Evolutionary conservation across 768 basidiomycete genomes (phyloP), one percentile per base, ranked within the genome.

Genomic region (Sarcodon aspratus): DNA sequence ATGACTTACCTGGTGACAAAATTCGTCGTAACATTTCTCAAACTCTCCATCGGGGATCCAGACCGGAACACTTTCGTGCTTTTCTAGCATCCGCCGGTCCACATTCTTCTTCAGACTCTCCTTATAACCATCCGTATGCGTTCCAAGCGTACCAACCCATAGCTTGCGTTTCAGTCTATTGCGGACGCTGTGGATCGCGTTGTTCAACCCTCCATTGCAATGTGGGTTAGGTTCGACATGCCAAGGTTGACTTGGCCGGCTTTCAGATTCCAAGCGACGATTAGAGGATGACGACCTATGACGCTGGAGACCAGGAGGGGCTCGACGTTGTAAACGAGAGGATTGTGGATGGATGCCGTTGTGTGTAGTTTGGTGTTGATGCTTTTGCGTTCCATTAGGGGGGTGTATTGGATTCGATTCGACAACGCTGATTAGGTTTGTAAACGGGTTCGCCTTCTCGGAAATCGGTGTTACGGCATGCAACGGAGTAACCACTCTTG

Each of bases 11-110:
- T 87, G 86, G 55, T 92, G 89, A 58, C 88, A 92, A 61, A 89
- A 92, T 55, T 85, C 82, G 61, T 90, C 87, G 54, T 92, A 92
- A 59, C 78, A 82, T 45, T 78, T 78, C 51, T 79, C 72, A 53
- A 92, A 90, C 57, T 87, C 87, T 1, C 74, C 72, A 57, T 87
- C 83, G 0, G 84, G 81, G 48, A 92, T 82, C 89, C 87, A 91
- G 15, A 91, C 84, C 0, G 85, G 72, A 3, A 73, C 54, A 48
- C 68, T 71, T 5, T 68, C 62, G 33, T 63, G 62, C 49, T 70
- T 54, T 18, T 72, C 64, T 3, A 59, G 55, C 54, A 77, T 66
- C 57, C 75, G 66, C 32, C 60, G 55, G 53, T 87, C 78, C 53
- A 89, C 72, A 33, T 73, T 75, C 18, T 63, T 62, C 47, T 77